phyloP scores from a whole-genome alignment of 2,329 filamentous ascomycete genomes.

The Aspergillus jensenii region DNA sequence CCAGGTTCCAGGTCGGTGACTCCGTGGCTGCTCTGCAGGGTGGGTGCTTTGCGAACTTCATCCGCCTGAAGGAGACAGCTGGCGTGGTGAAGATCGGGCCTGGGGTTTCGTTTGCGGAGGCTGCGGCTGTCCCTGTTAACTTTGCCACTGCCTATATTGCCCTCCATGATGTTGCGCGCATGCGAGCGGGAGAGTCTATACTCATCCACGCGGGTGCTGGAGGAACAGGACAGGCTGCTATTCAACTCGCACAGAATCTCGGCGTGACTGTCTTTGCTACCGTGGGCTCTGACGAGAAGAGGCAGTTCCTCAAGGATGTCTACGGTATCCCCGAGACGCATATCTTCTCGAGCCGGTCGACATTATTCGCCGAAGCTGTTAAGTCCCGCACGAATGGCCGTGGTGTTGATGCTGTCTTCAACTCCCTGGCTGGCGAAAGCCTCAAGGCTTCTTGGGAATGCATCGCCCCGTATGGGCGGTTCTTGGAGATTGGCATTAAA shows the following conservation, averaged over 20 bases:
- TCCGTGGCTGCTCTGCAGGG: neutral
- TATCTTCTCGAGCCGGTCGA: conserved; percentile 2
- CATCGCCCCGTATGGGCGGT: neutral
- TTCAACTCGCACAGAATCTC: neutral
- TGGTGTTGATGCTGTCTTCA: conserved; percentile 2
- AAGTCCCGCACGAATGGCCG: neutral
- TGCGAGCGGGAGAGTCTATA: neutral
- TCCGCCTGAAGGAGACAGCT: neutral
- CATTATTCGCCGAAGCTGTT: neutral
- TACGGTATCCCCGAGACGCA: neutral
- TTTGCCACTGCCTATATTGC: neutral
- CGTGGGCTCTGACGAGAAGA: neutral
- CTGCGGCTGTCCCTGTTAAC: neutral
- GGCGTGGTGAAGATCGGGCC: neutral
- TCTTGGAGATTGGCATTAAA: conserved; percentile 3
- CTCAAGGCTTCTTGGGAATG: conserved; percentile 2
- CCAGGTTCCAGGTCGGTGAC: neutral
- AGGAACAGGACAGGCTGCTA: neutral
- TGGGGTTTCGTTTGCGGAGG: neutral
- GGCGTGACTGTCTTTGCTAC: neutral
- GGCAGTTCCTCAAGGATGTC: neutral
- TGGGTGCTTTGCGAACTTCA: neutral
- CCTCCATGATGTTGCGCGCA: neutral
- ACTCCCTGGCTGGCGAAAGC: neutral
- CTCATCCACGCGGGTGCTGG: neutral